These are phyloP conservation scores for Alternaria novae-zelandiae DNA, from an alignment of 2,329 filamentous ascomycete species.

Conservation along the genomic window DNA sequence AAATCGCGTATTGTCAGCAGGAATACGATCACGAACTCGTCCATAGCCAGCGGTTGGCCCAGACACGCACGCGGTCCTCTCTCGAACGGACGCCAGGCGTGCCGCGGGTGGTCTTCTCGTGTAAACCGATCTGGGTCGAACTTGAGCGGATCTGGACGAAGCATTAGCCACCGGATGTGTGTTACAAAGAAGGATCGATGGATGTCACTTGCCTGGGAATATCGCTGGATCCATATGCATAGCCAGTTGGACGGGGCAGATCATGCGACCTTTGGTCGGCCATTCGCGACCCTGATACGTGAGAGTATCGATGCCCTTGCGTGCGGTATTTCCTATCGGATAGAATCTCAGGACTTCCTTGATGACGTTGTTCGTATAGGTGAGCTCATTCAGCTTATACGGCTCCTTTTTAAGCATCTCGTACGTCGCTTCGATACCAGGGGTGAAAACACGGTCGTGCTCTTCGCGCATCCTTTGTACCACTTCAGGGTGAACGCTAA, in stretches of 20 bases:
- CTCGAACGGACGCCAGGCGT: constrained; percentile 63
- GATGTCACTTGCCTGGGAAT: constrained; percentile 27
- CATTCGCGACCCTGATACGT: constrained; percentile 51
- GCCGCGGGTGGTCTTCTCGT: constrained; percentile 51
- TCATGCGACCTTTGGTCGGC: constrained; percentile 53
- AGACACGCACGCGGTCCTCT: constrained; percentile 63
- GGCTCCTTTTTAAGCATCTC: constrained; percentile 52
- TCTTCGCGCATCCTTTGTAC: constrained; percentile 52
- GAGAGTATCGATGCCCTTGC: constrained; percentile 48
- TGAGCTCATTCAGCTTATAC: constrained; percentile 57
- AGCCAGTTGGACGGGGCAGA: constrained; percentile 50
- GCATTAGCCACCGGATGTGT: not conserved
- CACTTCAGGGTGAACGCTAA: constrained; percentile 36
- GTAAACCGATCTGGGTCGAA: constrained; percentile 47
- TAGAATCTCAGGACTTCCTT: constrained; percentile 62
- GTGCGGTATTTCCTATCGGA: constrained; percentile 56
- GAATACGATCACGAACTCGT: constrained; percentile 60
- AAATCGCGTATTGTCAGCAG: constrained; percentile 59
- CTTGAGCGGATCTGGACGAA: constrained; percentile 6
- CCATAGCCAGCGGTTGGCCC: constrained; percentile 62
- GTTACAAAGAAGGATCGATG: not conserved
- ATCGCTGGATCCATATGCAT: constrained; percentile 41
- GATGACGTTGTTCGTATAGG: constrained; percentile 60
- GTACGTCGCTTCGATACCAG: constrained; percentile 47
- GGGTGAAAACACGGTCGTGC: constrained; percentile 60